A percentile compares a stretch with the other conserved stretches of the same genome.
Conservation (phyloP, 768 basidiomycete genomes). For the Pleurotus ostreatus region DNA sequence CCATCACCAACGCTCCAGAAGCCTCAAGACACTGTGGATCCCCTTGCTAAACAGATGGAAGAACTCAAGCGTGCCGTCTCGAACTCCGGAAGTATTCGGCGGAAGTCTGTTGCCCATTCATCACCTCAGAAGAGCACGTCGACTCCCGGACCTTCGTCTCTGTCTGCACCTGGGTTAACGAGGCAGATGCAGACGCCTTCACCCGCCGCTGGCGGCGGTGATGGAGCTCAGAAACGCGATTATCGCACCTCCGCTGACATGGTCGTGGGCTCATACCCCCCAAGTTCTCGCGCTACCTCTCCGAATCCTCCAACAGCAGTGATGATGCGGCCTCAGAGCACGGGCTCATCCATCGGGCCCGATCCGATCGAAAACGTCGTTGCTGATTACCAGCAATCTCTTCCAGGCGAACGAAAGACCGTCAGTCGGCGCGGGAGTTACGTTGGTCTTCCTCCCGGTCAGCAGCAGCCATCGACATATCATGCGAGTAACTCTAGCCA, state of each 20-base stretch:
- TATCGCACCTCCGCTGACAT: slow-evolving; percentile 74
- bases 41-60: slow-evolving; percentile 62
- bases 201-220: slow-evolving; percentile 16
- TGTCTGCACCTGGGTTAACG: slow-evolving; percentile 28
- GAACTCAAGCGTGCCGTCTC: slow-evolving; percentile 47
- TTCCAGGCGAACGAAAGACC: slow-evolving; percentile 80
- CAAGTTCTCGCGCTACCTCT: slow-evolving; percentile 62
- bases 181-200: slow-evolving; percentile 13
- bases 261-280: slow-evolving; percentile 75
- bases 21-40: slow-evolving; percentile 40
- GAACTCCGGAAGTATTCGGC: slow-evolving; percentile 42
- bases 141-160: slow-evolving; percentile 19
- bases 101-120: slow-evolving; percentile 28
- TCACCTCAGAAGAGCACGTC: slow-evolving; percentile 20
- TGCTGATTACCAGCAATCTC: slow-evolving; percentile 72
- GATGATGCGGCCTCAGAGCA: slow-evolving; percentile 66
- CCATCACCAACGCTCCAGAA: slow-evolving; percentile 26
- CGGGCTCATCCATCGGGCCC: slow-evolving; percentile 35
- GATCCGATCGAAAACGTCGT: slow-evolving; percentile 74
- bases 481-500: slow-evolving; percentile 23
- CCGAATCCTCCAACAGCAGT: slow-evolving; percentile 72
- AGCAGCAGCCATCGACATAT: slow-evolving; percentile 15
- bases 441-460: slow-evolving; percentile 25
- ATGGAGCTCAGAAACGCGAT: slow-evolving; percentile 41
- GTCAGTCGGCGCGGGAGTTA: slow-evolving; percentile 41